Percentiles rank a stretch among this genome's conserved stretches.
Evolutionary conservation across 2,329 filamentous ascomycete species (phyloP).

Genomic region (Fusarium buharicum): DNA sequence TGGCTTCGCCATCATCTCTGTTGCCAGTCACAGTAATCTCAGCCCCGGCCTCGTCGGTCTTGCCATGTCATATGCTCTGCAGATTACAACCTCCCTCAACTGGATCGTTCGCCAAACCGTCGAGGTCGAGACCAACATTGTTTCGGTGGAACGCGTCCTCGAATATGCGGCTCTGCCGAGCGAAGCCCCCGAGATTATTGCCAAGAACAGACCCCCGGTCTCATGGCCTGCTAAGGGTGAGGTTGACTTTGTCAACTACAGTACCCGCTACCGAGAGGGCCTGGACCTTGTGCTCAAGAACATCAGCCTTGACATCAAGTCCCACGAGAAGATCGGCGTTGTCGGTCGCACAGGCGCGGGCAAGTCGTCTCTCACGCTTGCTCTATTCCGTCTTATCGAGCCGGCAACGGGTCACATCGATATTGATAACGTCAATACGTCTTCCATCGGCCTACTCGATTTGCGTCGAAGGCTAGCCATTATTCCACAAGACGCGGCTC

Average conservation of each 20-base stretch:
- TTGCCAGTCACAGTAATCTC: constrained; percentile 72
- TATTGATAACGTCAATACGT: constrained; percentile 91
- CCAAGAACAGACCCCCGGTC: constrained; percentile 84
- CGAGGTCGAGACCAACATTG: constrained; percentile 99
- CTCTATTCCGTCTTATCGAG: constrained; percentile 96
- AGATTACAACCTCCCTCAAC: constrained; percentile 97
- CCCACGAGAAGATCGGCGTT: constrained; percentile 97
- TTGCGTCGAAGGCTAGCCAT: constrained; percentile 90
- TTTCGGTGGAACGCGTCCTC: constrained; percentile 95
- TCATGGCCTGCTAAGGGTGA: constrained; percentile 92
- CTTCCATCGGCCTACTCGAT: constrained; percentile 88
- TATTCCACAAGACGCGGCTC: constrained; percentile 95
- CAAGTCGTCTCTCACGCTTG: constrained; percentile 92
- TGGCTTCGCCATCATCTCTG: constrained; percentile 81
- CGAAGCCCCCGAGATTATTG: constrained; percentile 94
- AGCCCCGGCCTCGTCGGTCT: constrained; percentile 85
- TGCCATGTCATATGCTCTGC: constrained; percentile 95
- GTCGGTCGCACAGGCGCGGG: constrained; percentile 96
- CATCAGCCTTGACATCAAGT: constrained; percentile 90
- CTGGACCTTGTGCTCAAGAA: constrained; percentile 94
- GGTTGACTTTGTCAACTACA: constrained; percentile 92
- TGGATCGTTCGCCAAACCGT: constrained; percentile 99
- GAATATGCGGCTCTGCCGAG: constrained; percentile 93
- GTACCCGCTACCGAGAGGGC: constrained; percentile 88
- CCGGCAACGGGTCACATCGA: constrained; percentile 82